phyloP scores from a whole-genome alignment of 2,329 filamentous ascomycete genomes.

The Xylariales sp. region DNA sequence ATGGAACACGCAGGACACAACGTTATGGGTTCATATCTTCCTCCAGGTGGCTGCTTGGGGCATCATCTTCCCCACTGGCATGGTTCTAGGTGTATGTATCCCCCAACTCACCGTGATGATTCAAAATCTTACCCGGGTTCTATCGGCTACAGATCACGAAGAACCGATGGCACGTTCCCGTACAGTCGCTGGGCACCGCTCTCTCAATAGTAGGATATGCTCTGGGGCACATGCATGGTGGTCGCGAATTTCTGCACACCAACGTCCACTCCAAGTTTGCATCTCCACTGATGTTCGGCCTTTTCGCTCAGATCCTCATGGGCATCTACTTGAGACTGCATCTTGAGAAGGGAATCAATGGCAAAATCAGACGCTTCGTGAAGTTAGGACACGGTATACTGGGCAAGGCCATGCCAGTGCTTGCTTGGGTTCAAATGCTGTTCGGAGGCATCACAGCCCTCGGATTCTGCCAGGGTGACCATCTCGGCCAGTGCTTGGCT shows the following conservation, averaged over 20 bases:
- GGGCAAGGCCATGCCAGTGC: slow-evolving; percentile 81
- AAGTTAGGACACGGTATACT: slow-evolving; percentile 73
- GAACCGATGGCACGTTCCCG: slow-evolving; percentile 89
- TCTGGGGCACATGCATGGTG: slow-evolving; percentile 85
- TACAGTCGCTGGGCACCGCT: slow-evolving; percentile 69
- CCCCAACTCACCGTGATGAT: neutral
- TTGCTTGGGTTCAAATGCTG: slow-evolving; percentile 89
- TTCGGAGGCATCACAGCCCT: slow-evolving; percentile 91
- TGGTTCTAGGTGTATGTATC: slow-evolving; percentile 80
- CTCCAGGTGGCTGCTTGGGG: slow-evolving; percentile 85
- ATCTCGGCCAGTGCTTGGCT: slow-evolving; percentile 85
- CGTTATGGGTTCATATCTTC: slow-evolving; percentile 91
- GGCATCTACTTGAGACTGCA: slow-evolving; percentile 88
- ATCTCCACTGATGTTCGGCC: slow-evolving; percentile 71
- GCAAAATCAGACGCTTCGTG: slow-evolving; percentile 66
- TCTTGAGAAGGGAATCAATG: slow-evolving; percentile 78
- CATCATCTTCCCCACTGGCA: slow-evolving; percentile 86
- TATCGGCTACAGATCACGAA: slow-evolving; percentile 64
- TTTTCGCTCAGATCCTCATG: slow-evolving; percentile 71
- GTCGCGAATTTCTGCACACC: slow-evolving; percentile 69
- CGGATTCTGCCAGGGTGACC: slow-evolving; percentile 89
- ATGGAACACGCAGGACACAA: slow-evolving; percentile 61
- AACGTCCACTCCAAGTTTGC: slow-evolving; percentile 84
- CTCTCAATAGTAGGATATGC: slow-evolving; percentile 83
- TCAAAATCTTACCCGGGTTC: slow-evolving; percentile 6